Evolutionary conservation across 73 alveolate species (phyloP).

Genomic region (Loxodes magnus): DNA sequence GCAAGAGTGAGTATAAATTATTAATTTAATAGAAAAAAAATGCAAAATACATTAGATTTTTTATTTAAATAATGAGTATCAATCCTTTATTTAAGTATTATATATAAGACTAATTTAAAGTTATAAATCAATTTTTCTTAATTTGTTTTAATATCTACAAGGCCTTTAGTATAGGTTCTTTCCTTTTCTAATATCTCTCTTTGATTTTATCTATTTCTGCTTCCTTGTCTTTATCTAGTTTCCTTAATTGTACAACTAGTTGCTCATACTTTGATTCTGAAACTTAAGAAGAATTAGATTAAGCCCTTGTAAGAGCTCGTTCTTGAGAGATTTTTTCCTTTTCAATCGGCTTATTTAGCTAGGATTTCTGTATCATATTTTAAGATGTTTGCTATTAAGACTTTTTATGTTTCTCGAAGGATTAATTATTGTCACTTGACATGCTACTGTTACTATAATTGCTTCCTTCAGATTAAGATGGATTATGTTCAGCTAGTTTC

Average conservation of each 20-base stretch:
- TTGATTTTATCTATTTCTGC: conserved; percentile 40
- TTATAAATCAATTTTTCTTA: not conserved
- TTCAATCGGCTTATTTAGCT: not conserved
- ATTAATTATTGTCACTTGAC: too few species aligned
- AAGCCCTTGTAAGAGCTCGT: not conserved
- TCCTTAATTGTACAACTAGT: conserved; percentile 14
- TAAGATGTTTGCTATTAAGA: not conserved
- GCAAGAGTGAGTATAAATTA: too few species aligned
- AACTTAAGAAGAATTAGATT: conserved; percentile 23
- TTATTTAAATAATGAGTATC: too few species aligned
- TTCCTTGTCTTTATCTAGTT: conserved; percentile 26
- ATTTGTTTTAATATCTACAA: not conserved
- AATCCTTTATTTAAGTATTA: too few species aligned
- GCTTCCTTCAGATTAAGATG: too few species aligned
- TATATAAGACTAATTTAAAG: not conserved
- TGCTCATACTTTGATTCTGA: conserved; percentile 18
- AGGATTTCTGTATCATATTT: not conserved
- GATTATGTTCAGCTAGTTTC: too few species aligned
- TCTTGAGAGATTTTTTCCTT: not conserved
- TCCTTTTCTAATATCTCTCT: conserved; percentile 23
- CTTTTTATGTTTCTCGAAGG: too few species aligned
- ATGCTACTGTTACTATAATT: too few species aligned
- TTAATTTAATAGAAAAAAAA: too few species aligned
- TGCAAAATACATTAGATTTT: too few species aligned
- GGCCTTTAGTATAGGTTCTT: conserved; percentile 1